Conservation (phyloP, 2,329 filamentous ascomycete genomes). For the Dothistroma pini region DNA sequence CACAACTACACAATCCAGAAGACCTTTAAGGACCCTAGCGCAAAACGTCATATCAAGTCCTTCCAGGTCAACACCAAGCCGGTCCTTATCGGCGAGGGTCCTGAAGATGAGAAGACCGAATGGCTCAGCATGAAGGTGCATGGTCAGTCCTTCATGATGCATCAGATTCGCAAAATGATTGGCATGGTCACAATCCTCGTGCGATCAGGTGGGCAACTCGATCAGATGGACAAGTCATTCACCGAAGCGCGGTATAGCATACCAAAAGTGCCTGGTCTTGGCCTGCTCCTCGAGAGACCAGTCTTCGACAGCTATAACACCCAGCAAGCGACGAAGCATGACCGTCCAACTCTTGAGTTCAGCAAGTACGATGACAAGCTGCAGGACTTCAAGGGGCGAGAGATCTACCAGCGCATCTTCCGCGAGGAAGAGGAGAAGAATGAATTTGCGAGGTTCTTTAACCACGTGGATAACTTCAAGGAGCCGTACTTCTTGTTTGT, state of each 20-base stretch:
- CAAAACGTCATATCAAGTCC: constrained; percentile 87
- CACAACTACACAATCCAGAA: constrained; percentile 99
- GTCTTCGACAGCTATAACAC: constrained; percentile 89
- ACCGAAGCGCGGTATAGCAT: constrained; percentile 71
- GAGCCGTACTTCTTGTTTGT: constrained; percentile 49
- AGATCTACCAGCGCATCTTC: constrained; percentile 92
- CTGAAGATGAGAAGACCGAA: constrained; percentile 64
- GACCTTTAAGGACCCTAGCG: constrained; percentile 71
- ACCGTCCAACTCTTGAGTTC: constrained; percentile 72
- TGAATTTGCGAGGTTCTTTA: constrained; percentile 57
- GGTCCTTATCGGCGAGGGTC: constrained; percentile 35
- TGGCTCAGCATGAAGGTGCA: constrained; percentile 96
- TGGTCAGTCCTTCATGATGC: constrained; percentile 99
- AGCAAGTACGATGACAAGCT: constrained; percentile 72
- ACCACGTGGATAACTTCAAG: constrained; percentile 50
- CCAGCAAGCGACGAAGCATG: constrained; percentile 61
- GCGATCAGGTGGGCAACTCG: constrained; percentile 69
- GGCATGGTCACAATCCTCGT: constrained; percentile 83
- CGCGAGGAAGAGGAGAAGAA: constrained; percentile 79
- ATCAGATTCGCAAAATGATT: constrained; percentile 99
- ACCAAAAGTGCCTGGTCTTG: constrained; percentile 87
- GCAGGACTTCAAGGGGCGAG: constrained; percentile 80
- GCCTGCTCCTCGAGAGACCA: constrained; percentile 81
- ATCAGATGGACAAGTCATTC: constrained; percentile 72
- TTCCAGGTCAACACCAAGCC: constrained; percentile 74